Conservation (phyloP, 306 rosid species). For the Bauhinia variegata region DNA sequence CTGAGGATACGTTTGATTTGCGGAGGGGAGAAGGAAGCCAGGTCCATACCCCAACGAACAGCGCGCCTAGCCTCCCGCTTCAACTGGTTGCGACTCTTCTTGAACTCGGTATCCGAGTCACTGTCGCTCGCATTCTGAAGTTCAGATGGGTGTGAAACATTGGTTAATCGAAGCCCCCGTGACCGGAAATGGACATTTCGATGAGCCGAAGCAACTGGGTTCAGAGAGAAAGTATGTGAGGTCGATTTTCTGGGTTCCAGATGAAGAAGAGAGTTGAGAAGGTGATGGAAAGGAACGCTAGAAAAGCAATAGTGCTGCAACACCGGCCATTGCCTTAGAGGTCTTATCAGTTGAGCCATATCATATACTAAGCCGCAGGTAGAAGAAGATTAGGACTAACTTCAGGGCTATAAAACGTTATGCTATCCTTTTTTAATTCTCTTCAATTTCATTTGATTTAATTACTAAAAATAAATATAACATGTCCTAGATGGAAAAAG, state of each 20-base stretch:
- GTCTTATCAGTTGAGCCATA: slow-evolving; percentile 56
- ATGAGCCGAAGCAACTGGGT: slow-evolving; percentile 44
- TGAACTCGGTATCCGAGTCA: slow-evolving; percentile 40
- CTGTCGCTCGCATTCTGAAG: slow-evolving; percentile 23
- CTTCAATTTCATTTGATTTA: no score
- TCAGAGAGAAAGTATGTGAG: slow-evolving; percentile 32
- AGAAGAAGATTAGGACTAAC: no score
- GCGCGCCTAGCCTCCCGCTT: slow-evolving; percentile 87
- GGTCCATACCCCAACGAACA: slow-evolving; percentile 79
- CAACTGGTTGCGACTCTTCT: slow-evolving; percentile 80
- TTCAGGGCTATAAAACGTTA: no score
- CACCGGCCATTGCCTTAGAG: slow-evolving; percentile 64
- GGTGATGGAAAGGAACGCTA: slow-evolving; percentile 32
- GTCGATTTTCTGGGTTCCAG: slow-evolving; percentile 23
- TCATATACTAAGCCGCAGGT: no score
- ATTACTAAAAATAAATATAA: no score
- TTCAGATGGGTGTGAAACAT: slow-evolving; percentile 35
- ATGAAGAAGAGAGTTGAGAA: slow-evolving; percentile 31
- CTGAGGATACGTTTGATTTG: slow-evolving; percentile 82
- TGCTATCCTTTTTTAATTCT: no score
- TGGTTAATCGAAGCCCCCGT: slow-evolving; percentile 49
- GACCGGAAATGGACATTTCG: slow-evolving; percentile 43
- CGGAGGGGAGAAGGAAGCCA: slow-evolving; percentile 70
- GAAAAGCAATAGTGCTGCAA: slow-evolving; percentile 38
- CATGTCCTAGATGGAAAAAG: no score